Evolutionary conservation across 1,284 basidiomycete species (phyloP), one percentile per base, ranked within the genome.

Genomic region (Hymenochaete sp.): DNA sequence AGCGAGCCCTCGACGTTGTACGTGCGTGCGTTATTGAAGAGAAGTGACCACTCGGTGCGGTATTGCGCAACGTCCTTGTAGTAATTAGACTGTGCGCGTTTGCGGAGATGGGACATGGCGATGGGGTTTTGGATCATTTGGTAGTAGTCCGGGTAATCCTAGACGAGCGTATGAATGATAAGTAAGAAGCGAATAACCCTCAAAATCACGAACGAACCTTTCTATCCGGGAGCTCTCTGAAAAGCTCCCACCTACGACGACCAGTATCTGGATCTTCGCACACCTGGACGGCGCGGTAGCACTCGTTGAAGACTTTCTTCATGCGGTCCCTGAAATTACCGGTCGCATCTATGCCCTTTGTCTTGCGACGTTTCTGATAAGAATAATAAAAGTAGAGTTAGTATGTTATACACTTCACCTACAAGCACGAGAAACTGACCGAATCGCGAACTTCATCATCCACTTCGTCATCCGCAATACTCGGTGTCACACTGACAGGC

Each of bases 71-170:
- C 79, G 35, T 69, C 79, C 65, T 89, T 89, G 70, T 93, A 90
- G 46, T 77, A 72, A 29, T 75, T 73, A 48, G 76, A 72, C 50
- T 76, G 80, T 49, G 85, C 76, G 25, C 87, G 83, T 59, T 92
- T 92, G 50, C 87, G 84, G 58, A 98, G 83, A 52, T 84, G 79
- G 21, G 87, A 82, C 57, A 98, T 75, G 28, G 89, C 82, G 55
- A 98, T 96, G 1, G 93, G 95, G 37, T 74, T 70, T 24, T 70
- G 72, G 58, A 87, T 87, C 47, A 79, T 68, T 38, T 78, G 69
- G 61, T 92, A 93, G 62, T 97, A 98, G 58, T 96, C 90, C 5
- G 92, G 90, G 60, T 96, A 97, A 52, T 87, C 80, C 76, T 86
- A 57, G 13, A 27, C n/a, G 42, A 32, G 29, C 48, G n/a, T 37